Base-by-base conservation (phyloP, 1,284 basidiomycete genomes). In the Ganoderma boninense region DNA sequence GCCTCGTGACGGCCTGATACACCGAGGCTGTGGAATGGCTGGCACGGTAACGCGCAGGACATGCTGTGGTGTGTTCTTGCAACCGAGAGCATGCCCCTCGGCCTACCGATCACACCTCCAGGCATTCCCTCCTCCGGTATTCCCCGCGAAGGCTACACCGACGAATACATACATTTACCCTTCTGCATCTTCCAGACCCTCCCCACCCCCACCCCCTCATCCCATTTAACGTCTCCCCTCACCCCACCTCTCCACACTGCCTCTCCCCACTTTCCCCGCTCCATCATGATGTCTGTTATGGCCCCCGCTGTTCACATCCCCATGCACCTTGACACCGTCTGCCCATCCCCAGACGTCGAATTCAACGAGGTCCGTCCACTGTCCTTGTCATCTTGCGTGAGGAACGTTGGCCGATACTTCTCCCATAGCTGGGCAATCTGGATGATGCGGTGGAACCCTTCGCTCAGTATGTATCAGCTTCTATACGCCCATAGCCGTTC, bases 361-460 rank as follows among this genome's bases (percentile, higher is more conserved):
- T 79, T 86, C 62, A 84, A 82, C 74, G 84, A 88, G 83, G 86
- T 86, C 72, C 70, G 76, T 67, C 40, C 49, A 38, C 62, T 75
- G 49, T 62, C 52, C 57, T 44, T 23, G 46, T 38, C 43, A 68
- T 44, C 61, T 62, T 57, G 57, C 44, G 65, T 65, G 56, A 71
- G 69, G 69, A 60, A 71, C 70, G 69, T 69, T 65, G 64, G 66
- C 69, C 56, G 66, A 66, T 67, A 46, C 23, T 65, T 59, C 61
- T 61, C 61, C 42, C 59, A 56, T 75, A 89, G 88, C 75, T 89
- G 61, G 85, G 84, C 68, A 84, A 82, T 71, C 79, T 87, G 66
- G 79, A 81, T 65, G 88, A 90, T 70, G 89, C 89, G 16, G 79
- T 90, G 62, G 84, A 87, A 74, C 84, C 86, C 43, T 90, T 90